Percentiles rank a stretch among this genome's conserved stretches.
These are phyloP conservation scores for Cucurbita maxima DNA, from an alignment of 306 rosid species.

Conservation along the genomic window DNA sequence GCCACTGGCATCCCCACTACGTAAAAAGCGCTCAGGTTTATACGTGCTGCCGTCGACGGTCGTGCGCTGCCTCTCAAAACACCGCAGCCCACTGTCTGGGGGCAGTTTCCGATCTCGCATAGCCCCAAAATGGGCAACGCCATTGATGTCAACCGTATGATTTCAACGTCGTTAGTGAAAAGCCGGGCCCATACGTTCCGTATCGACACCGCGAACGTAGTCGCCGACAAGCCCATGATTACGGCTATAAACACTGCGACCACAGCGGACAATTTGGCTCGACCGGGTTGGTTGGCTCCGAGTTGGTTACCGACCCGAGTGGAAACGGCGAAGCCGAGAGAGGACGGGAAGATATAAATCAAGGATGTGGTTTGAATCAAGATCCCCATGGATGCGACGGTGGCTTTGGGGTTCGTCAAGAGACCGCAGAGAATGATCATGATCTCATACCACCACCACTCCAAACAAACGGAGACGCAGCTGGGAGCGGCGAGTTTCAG, in stretches of 20 bases:
- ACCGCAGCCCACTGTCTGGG: conserved; percentile 87
- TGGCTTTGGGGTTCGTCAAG: conserved; percentile 52
- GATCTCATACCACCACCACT: conserved; percentile 99
- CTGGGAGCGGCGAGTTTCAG: conserved; percentile 63
- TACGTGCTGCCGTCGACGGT: conserved; percentile 68
- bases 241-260: conserved; percentile 38
- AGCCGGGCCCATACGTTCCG: conserved; percentile 53
- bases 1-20: conserved; percentile 87
- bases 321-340: conserved; percentile 65
- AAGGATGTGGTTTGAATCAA: conserved; percentile 78
- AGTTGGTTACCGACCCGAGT: conserved; percentile 79
- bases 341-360: conserved; percentile 76
- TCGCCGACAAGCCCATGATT: conserved; percentile 45
- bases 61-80: conserved; percentile 78
- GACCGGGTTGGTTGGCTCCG: conserved; percentile 36
- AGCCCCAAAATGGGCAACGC: conserved; percentile 80
- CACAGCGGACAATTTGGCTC: conserved; percentile 41
- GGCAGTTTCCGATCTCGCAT: conserved; percentile 90
- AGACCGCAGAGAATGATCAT: conserved; percentile 75
- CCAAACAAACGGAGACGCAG: conserved; percentile 80
- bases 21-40: conserved; percentile 74
- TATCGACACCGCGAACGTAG: conserved; percentile 37
- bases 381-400: conserved; percentile 85
- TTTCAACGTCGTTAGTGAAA: conserved; percentile 42
- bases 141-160: conserved; percentile 40